Percentiles rank a stretch among this genome's conserved stretches.
phyloP scores from a whole-genome alignment of 371 early-diverging fungal species.

The Apophysomyces elegans region DNA sequence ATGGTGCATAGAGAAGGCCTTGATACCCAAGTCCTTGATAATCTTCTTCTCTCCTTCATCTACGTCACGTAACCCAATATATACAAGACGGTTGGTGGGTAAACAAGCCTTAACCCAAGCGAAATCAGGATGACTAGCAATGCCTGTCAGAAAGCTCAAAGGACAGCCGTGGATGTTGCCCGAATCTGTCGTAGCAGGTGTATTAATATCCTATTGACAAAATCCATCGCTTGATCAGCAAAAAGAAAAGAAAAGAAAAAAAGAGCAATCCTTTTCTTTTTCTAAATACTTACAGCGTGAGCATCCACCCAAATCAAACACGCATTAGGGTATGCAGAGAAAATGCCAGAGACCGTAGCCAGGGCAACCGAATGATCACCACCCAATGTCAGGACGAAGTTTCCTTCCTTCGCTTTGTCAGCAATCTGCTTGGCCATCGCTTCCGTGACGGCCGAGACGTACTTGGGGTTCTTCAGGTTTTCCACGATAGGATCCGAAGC shows the following conservation, averaged over 20 bases:
- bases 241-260: no score
- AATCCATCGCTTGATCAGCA: no score
- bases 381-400: conserved; percentile 87
- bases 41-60: conserved; percentile 90
- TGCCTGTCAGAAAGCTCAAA: conserved; percentile 87
- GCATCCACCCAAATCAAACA: conserved; percentile 98
- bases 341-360: conserved; percentile 87
- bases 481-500: conserved; percentile 67
- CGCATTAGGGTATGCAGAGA: conserved; percentile 80
- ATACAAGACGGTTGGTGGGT: conserved; percentile 78
- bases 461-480: conserved; percentile 80
- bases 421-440: conserved; percentile 70
- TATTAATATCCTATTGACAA: conserved; percentile 85
- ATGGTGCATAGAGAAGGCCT: conserved; percentile 96
- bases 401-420: conserved; percentile 61
- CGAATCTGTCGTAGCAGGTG: conserved; percentile 83
- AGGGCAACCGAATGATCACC: conserved; percentile 94
- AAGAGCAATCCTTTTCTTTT: no score
- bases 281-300: conserved; percentile 77
- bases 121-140: conserved; percentile 78
- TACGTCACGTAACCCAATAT: conserved; percentile 97
- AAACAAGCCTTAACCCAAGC: conserved; percentile 87
- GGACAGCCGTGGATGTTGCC: conserved; percentile 98
- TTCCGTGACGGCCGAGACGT: conserved; percentile 76
- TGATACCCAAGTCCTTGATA: conserved; percentile 78